These are phyloP conservation scores for Schizosaccharomyces lindneri DNA, from an alignment of 805 yeast species.

Conservation along the genomic window DNA sequence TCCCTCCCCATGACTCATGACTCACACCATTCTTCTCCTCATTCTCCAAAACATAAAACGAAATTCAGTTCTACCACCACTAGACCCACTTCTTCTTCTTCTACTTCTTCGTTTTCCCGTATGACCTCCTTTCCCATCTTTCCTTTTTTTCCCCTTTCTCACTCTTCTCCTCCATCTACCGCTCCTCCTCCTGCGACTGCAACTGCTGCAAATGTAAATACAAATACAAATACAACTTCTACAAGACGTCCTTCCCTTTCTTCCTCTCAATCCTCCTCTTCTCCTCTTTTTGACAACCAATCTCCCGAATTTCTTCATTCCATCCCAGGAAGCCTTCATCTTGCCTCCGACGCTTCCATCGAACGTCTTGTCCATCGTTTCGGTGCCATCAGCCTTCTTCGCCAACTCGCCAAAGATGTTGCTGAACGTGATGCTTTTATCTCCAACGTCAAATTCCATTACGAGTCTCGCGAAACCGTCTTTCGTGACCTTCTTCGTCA, in stretches of 20 bases:
- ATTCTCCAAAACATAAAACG: too few relatives aligned
- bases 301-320: neutral
- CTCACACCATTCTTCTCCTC: neutral
- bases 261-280: too few relatives aligned
- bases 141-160: neutral
- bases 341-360: slow-evolving; percentile 14
- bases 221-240: too few relatives aligned
- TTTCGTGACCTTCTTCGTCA: slow-evolving; percentile 4
- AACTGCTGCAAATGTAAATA: too few relatives aligned
- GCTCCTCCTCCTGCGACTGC: too few relatives aligned
- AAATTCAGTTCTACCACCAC: too few relatives aligned
- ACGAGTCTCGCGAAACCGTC: slow-evolving; percentile 13
- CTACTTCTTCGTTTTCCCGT: too few relatives aligned
- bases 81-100: too few relatives aligned
- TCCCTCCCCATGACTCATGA: neutral
- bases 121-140: neutral
- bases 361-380: slow-evolving; percentile 14
- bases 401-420: slow-evolving; percentile 25
- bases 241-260: too few relatives aligned
- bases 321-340: slow-evolving; percentile 17
- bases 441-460: slow-evolving; percentile 14
- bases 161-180: neutral
- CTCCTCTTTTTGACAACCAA: neutral
- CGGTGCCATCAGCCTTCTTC: slow-evolving; percentile 17
- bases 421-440: slow-evolving; percentile 25